phyloP scores from a whole-genome alignment of 768 basidiomycete species.

The Phaeolepiota aurea region DNA sequence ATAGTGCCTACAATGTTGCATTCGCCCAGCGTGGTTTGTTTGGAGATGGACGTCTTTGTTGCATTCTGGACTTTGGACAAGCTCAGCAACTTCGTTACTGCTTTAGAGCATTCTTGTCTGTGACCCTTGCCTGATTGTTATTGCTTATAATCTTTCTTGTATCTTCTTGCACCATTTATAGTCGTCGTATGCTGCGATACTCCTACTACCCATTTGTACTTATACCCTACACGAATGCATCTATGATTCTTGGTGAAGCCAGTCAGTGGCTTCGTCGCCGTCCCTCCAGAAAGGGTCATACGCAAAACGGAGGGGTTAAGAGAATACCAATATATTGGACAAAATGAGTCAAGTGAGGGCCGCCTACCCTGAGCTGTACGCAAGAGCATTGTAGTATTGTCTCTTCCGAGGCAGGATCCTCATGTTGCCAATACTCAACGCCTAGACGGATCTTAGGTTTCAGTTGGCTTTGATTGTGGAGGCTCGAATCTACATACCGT shows the following conservation, averaged over 20 bases:
- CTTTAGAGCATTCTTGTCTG: too few species aligned
- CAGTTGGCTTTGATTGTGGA: not conserved
- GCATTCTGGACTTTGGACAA: too few species aligned
- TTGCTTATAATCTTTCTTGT: too few species aligned
- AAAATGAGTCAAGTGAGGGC: conserved; percentile 22
- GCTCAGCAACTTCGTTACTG: too few species aligned
- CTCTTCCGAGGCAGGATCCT: conserved; percentile 28
- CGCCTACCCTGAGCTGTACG: conserved; percentile 39
- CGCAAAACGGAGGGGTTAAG: conserved; percentile 28
- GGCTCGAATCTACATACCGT: conserved; percentile 23
- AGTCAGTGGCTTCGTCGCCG: too few species aligned
- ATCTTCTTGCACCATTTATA: too few species aligned
- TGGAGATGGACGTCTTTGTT: too few species aligned
- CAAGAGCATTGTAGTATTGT: conserved; percentile 33
- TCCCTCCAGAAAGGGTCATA: too few species aligned
- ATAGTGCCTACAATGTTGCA: too few species aligned
- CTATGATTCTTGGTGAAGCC: not conserved
- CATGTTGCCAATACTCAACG: conserved; percentile 42
- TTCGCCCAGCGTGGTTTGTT: too few species aligned
- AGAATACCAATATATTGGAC: conserved; percentile 32
- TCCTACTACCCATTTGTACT: not conserved
- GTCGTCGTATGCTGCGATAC: not conserved
- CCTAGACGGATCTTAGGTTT: conserved; percentile 18
- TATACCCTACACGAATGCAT: not conserved
- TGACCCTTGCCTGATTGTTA: too few species aligned